Conservation (phyloP, 1,139 yeast genomes). For the Hansenula lynferdii region DNA sequence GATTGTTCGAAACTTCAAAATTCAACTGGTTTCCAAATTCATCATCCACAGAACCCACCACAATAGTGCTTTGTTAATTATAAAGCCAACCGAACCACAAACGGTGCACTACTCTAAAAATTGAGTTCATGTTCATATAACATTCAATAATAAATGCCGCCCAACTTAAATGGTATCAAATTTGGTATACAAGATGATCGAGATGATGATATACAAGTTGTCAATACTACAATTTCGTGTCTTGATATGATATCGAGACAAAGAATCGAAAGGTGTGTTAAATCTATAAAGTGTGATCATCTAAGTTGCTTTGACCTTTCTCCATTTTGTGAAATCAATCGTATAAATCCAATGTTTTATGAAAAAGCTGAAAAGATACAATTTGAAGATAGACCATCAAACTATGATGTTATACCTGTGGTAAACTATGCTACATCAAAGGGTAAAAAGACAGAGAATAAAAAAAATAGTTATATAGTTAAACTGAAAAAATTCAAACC, state of each 20-base stretch:
- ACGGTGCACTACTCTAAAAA: not conserved
- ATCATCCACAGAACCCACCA: too few relatives aligned
- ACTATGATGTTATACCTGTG: not conserved
- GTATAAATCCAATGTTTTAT: not conserved
- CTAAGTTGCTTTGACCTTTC: conserved; percentile 1
- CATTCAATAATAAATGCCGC: not conserved
- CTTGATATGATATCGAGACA: conserved; percentile 2
- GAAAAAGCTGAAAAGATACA: not conserved
- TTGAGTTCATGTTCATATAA: not conserved
- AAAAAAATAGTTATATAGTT: not conserved
- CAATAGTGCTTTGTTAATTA: too few relatives aligned
- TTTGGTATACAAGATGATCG: not conserved
- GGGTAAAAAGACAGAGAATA: not conserved
- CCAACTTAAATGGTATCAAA: not conserved
- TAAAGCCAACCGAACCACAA: not conserved
- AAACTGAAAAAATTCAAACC: not conserved
- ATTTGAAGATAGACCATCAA: not conserved
- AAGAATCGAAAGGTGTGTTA: not conserved
- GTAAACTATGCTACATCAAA: not conserved
- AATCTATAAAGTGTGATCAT: not conserved
- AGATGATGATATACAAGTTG: not conserved
- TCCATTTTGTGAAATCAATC: conserved; percentile 1
- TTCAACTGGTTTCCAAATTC: too few relatives aligned
- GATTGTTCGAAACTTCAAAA: too few relatives aligned
- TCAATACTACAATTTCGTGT: not conserved